Evolutionary conservation across 1,284 basidiomycete species (phyloP).

Genomic region (Butyriboletus appendiculatus): DNA sequence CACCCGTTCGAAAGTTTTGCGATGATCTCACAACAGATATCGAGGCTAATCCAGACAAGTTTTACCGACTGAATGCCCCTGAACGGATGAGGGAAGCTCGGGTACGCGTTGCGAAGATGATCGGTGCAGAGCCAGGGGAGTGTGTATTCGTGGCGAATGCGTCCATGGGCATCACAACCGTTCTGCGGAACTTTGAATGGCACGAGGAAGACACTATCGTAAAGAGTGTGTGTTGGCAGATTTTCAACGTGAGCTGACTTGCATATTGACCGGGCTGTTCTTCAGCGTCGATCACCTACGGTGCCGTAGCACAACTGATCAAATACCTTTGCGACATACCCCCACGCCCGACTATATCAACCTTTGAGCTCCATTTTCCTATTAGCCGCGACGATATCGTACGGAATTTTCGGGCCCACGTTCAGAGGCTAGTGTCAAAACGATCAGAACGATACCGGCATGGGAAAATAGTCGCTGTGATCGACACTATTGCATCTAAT

Average conservation of each 20-base stretch:
- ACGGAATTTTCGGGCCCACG: conserved; percentile 47
- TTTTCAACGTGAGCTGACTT: neutral
- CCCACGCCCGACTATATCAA: conserved; percentile 49
- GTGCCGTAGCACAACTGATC: conserved; percentile 55
- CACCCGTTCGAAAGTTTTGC: conserved; percentile 53
- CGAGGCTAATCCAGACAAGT: conserved; percentile 62
- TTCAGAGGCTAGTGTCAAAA: neutral
- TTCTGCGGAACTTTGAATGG: conserved; percentile 59
- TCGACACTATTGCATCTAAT: neutral
- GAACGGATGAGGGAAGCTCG: conserved; percentile 39
- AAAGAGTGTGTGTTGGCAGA: conserved; percentile 24
- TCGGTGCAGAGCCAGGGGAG: conserved; percentile 59
- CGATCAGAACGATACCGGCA: neutral
- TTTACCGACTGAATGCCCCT: conserved; percentile 47
- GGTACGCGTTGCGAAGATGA: conserved; percentile 51
- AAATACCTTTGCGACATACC: conserved; percentile 56
- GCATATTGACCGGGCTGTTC: neutral
- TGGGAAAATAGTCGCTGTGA: neutral
- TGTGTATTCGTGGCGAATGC: conserved; percentile 65
- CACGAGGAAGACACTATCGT: conserved; percentile 45
- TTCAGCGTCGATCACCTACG: conserved; percentile 66
- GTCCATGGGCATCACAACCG: conserved; percentile 62
- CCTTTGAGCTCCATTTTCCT: conserved; percentile 58
- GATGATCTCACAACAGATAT: conserved; percentile 44
- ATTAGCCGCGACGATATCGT: conserved; percentile 61